These are phyloP conservation scores for Paecilomyces sp. DNA, from an alignment of 2,329 filamentous ascomycete genomes.

Conservation along the genomic window DNA sequence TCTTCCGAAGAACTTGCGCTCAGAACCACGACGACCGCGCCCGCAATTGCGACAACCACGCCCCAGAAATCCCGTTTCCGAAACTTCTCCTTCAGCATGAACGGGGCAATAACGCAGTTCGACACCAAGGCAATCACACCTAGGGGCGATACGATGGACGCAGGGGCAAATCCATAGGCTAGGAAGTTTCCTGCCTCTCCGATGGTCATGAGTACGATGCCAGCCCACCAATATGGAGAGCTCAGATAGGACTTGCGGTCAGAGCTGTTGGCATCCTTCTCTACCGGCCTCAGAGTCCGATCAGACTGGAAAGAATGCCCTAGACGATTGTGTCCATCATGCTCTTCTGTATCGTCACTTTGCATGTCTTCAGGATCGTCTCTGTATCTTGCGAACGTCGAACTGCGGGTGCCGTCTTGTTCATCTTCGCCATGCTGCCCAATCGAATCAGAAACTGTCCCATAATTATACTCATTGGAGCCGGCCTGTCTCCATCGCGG, in stretches of 20 bases:
- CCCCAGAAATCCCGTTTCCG: slow-evolving; percentile 78
- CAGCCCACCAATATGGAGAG: slow-evolving; percentile 94
- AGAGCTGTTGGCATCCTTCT: slow-evolving; percentile 28
- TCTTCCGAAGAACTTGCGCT: slow-evolving; percentile 85
- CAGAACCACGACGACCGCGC: slow-evolving; percentile 85
- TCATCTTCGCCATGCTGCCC: slow-evolving; percentile 7
- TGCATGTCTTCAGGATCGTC: slow-evolving; percentile 10
- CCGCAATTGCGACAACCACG: slow-evolving; percentile 76
- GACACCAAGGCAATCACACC: slow-evolving; percentile 95
- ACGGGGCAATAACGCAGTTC: slow-evolving; percentile 92
- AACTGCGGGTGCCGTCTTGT: slow-evolving; percentile 5
- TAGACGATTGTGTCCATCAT: slow-evolving; percentile 12
- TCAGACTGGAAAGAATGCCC: slow-evolving; percentile 32
- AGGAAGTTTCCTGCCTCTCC: slow-evolving; percentile 95
- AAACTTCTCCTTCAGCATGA: slow-evolving; percentile 87
- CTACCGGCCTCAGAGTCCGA: slow-evolving; percentile 30
- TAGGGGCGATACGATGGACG: slow-evolving; percentile 91
- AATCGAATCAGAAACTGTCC: slow-evolving; percentile 25
- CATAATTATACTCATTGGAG: slow-evolving; percentile 31
- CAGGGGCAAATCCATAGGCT: slow-evolving; percentile 94
- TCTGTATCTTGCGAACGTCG: slow-evolving; percentile 9
- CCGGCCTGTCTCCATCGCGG: slow-evolving; percentile 44
- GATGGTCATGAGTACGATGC: slow-evolving; percentile 84
- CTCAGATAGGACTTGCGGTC: slow-evolving; percentile 69
- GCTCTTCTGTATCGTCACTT: slow-evolving; percentile 18